Base-by-base conservation (phyloP, 305 asterid genomes). In the Fraxinus xanthoxyloides region DNA sequence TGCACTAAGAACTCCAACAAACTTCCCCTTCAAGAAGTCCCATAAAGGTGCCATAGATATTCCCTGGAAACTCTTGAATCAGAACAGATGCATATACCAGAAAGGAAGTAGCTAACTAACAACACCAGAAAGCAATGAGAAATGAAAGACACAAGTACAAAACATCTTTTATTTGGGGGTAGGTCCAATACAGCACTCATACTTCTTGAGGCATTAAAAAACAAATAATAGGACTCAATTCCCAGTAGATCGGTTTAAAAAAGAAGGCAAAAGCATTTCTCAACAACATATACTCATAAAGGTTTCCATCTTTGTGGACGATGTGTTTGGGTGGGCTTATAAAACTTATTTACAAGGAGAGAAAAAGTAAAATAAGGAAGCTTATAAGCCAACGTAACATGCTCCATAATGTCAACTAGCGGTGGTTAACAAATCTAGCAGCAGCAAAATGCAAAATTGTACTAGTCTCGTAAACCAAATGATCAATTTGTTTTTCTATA, bases 1-100 rank as follows among this genome's bases (percentile, higher is more conserved):
- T 30, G 98, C 94, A 78, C 97, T 96, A 43, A 96, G 95, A 85
- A 96, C 92, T 87, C 99, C 99, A 72, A 90, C 94, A 86, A 94
- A 96, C 80, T 85, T 90, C 65, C 92, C 92, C 88, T 89, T 93
- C 35, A 90, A 83, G 86, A 89, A 93, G 91, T 94, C 95, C 98
- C 98, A 96, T 54, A 96, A 87, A 48, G 98, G 98, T 17, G 99
- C 98, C 85, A 86, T 84, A 75, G 97, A 89, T 86, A 90, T 87
- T 79, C 97, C 98, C 98, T 96, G 92, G 59, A 90, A 85, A 54
- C 32, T 70, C 61, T 67, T 32, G 78, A 82, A 63, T 83, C 74
- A 80, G 67, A 84, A 81, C n/a, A 34, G 31, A 70, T 69, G 48
- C n/a, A 76, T 9, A 23, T 61, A 67, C 75, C 21, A 69, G 75